Base-by-base conservation (phyloP, 495 filamentous ascomycete species). In the Daldinia decipiens region DNA sequence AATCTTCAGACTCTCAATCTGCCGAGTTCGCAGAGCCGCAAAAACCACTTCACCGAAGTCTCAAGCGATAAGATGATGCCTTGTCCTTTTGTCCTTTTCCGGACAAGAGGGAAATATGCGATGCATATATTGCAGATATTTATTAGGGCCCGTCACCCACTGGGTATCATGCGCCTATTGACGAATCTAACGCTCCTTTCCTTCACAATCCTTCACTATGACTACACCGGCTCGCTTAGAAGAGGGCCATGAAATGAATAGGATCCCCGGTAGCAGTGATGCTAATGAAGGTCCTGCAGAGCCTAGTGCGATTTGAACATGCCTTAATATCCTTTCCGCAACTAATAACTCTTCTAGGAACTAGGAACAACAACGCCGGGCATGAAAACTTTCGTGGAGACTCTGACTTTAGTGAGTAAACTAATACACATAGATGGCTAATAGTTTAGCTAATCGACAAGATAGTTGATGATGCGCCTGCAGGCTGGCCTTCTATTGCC, bases 401-500 rank as follows among this genome's bases (percentile, higher is more conserved):
- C 11, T 51, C 29, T 13, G 27, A 65, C 11, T n/a, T 65, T 40
- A 27, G 62, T 65, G 29, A 50, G 53, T 52, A 13, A 17, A 1
- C 7, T 19, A 11, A 29, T 59, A n/a, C 21, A 19, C 5, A 31
- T 27, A 29, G 4, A n/a, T 36, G n/a, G 24, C 27, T 8, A 53
- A 36, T 5, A 1, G 2, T 31, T 12, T 21, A 17, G 17, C 38
- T 31, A 51, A 65, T 31, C 9, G 11, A 24, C 12, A 7, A 51
- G 11, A 51, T 27, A 65, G 62, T 21, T 52, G 24, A 40, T 0
- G 54, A 17, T 15, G 62, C 43, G 24, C 62, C 62, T 21, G 15
- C 15, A 19, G 62, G 62, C 3, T 65, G 62, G 62, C 62, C 62
- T 29, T 59, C 53, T 9, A 55, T 63, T 17, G 60, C 50, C n/a